Base-by-base conservation (phyloP, 768 basidiomycete species). In the Serpula lacrymans region DNA sequence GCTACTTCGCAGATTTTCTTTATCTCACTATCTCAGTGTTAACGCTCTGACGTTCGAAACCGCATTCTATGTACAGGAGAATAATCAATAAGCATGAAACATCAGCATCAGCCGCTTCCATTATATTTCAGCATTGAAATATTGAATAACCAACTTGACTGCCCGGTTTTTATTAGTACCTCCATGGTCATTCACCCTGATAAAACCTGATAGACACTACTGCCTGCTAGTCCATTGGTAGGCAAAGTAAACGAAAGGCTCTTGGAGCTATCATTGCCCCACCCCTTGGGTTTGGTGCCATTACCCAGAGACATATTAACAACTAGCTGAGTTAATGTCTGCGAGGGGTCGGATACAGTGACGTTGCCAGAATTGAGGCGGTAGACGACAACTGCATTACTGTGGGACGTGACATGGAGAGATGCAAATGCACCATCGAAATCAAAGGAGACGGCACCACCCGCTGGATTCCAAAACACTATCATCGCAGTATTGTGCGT, bases 321-420 rank as follows among this genome's bases (percentile, higher is more conserved):
- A 20, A 61, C 53, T 1, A 74, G 54, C 2, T 53, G 47, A 6
- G 47, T 38, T 18, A 77, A 49, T 0, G 66, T 66, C 53, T 87
- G 84, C 2, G 80, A 80, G 4, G 84, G 84, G 54, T 87, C 84
- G 1, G 83, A 74, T 10, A 84, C 69, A 0, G 73, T 75, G 23
- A 87, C 46, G 17, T 62, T 63, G 25, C 72, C 66, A 2, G 65
- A 60, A 9, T 60, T 48, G 16, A 69, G 31, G 11, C 67, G 54
- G 45, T 74, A 73, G 6, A 78, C 67, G 11, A 81, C 39, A 2
- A 65, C 68, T 5, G 67, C 52, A 16, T 74, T 75, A 8, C 60
- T 71, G 29, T 63, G 68, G 2, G 68, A 48, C 22, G 57, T 54
- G 14, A 70, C 47, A 14, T 56, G 65, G n/a, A 63, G 50, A n/a